Evolutionary conservation across 2,329 filamentous ascomycete genomes (phyloP).

Genomic region (Botrytis porri): DNA sequence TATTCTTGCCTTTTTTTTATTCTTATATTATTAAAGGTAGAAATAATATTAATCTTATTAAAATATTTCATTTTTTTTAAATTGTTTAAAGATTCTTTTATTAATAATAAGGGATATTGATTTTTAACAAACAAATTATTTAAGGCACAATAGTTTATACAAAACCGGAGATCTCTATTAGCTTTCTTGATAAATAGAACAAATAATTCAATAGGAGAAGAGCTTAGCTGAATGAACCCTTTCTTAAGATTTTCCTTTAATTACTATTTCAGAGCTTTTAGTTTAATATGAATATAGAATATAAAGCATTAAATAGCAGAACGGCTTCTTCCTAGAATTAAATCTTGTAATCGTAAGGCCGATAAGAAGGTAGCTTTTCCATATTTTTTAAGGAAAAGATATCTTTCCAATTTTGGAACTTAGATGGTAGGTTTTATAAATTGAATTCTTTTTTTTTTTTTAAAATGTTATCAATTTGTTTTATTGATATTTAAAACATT

Average conservation of each 20-base stretch:
- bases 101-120: neutral
- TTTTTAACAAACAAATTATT: neutral
- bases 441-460: no score
- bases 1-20: neutral
- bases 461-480: neutral
- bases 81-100: neutral
- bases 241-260: no score
- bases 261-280: no score
- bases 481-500: neutral
- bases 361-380: no score
- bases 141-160: neutral
- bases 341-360: no score
- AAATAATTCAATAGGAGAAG: neutral
- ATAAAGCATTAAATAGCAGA: no score
- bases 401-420: no score
- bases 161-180: rapidly evolving
- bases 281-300: no score
- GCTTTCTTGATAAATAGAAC: neutral
- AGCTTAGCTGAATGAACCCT: neutral
- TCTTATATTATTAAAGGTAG: neutral
- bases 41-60: neutral
- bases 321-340: no score
- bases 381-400: no score
- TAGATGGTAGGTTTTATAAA: no score
- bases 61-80: neutral